Percentiles rank a stretch among this genome's conserved stretches.
Evolutionary conservation across 2,329 filamentous ascomycete species (phyloP).

Genomic region (Spiromastix sp.): DNA sequence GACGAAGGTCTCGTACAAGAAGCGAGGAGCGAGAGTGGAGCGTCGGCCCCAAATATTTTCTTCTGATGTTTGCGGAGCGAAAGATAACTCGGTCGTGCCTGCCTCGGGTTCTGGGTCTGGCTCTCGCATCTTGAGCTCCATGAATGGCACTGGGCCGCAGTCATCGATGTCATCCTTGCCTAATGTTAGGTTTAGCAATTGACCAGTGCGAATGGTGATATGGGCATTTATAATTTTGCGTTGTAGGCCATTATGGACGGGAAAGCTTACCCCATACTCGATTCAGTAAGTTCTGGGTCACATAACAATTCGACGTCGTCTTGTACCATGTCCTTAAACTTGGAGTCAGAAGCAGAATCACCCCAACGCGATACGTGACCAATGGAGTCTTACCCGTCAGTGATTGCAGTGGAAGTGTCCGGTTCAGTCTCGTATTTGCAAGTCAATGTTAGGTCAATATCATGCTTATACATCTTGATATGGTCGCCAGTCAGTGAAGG

Average conservation of each 20-base stretch:
- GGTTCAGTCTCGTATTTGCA: neutral
- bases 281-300: neutral
- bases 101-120: neutral
- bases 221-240: neutral
- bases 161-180: neutral
- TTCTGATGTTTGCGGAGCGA: neutral
- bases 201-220: neutral
- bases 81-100: neutral
- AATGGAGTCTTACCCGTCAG: neutral
- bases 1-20: neutral
- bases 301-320: conserved; percentile 2
- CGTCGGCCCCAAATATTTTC: neutral
- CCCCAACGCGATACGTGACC: neutral
- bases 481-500: neutral
- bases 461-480: conserved; percentile 3
- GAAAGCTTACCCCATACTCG: neutral
- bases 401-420: neutral
- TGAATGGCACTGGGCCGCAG: neutral
- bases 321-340: neutral
- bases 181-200: neutral
- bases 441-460: neutral
- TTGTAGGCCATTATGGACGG: no score
- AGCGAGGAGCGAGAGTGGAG: neutral
- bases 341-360: neutral
- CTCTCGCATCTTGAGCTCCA: neutral